Base-by-base conservation (phyloP, 768 basidiomycete species). In the Kwoniella pini region DNA sequence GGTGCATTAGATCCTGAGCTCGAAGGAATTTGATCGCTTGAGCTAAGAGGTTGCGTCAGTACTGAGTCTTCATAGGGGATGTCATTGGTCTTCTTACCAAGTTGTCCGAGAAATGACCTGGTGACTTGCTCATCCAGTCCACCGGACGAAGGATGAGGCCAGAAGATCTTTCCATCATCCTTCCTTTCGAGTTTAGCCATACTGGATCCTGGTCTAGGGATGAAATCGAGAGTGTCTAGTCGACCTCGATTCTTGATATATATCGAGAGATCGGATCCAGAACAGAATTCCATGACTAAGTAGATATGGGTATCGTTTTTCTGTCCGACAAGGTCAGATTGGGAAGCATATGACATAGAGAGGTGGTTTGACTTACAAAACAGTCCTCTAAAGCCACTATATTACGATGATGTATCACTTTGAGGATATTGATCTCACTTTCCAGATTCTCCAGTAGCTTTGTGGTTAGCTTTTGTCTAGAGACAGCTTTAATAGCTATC, bases 231-330 rank as follows among this genome's bases (percentile, higher is more conserved):
- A 2, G 88, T 87, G 46, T 95, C 89, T 44, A 98, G 87, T 17
- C 88, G 85, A 15, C 95, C 96, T n/a, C 94, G 87, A 75, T 91
- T 92, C 86, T 92, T 93, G 83, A 98, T 95, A 72, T 98, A 98
- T 68, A 91, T 86, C 0, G 92, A 91, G 49, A 99, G 85, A 79
- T 99, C 96, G 2, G 94, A 94, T 1, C 94, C 95, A 0, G 92
- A 86, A 76, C 96, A 98, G 77, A 86, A 97, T 70, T 96, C 95
- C 88, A 98, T 99, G 70, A 99, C 88, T 57, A 99, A 86, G 81
- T 96, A 97, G 70, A 83, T 82, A 71, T 81, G 78, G 22, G 76
- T 75, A 26, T 81, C 80, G 53, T 79, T 82, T 77, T 82, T 82
- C 82, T 82, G 52, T 5, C 30, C 24, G 42, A 46, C 33, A 28